Percentiles rank a stretch among this genome's conserved stretches.
Evolutionary conservation across 1,139 yeast species (phyloP).

Genomic region (Saccharomyces hybrid): DNA sequence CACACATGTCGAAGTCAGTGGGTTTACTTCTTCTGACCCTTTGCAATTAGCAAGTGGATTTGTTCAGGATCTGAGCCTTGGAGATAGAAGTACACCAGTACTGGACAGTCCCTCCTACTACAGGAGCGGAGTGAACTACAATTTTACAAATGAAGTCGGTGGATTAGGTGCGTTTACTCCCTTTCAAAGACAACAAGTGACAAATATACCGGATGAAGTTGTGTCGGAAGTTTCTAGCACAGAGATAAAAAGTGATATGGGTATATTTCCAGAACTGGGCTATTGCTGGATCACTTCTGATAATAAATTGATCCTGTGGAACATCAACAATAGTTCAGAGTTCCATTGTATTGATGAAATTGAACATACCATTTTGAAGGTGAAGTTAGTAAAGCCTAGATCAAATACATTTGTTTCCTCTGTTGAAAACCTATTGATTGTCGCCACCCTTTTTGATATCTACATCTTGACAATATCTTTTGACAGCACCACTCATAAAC

Average conservation of each 20-base stretch:
- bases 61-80: slow-evolving; percentile 34
- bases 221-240: slow-evolving; percentile 63
- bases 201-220: slow-evolving; percentile 76
- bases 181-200: slow-evolving; percentile 62
- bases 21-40: slow-evolving; percentile 27
- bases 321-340: slow-evolving; percentile 53
- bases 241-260: slow-evolving; percentile 67
- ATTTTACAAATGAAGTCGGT: slow-evolving; percentile 34
- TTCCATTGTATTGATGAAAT: slow-evolving; percentile 79
- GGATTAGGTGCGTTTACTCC: slow-evolving; percentile 54
- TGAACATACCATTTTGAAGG: slow-evolving; percentile 68
- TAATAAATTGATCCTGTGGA: slow-evolving; percentile 79
- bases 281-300: slow-evolving; percentile 88
- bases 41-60: slow-evolving; percentile 36
- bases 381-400: slow-evolving; percentile 72
- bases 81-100: slow-evolving; percentile 36
- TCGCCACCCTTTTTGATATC: slow-evolving; percentile 76
- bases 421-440: slow-evolving; percentile 62
- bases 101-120: slow-evolving; percentile 36
- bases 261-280: slow-evolving; percentile 72
- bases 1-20: slow-evolving; percentile 21
- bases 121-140: slow-evolving; percentile 38
- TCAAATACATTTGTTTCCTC: slow-evolving; percentile 71
- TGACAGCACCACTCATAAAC: slow-evolving; percentile 41
- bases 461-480: slow-evolving; percentile 70